Conservation (phyloP, 1,284 basidiomycete species). For the Trametes polyzona region DNA sequence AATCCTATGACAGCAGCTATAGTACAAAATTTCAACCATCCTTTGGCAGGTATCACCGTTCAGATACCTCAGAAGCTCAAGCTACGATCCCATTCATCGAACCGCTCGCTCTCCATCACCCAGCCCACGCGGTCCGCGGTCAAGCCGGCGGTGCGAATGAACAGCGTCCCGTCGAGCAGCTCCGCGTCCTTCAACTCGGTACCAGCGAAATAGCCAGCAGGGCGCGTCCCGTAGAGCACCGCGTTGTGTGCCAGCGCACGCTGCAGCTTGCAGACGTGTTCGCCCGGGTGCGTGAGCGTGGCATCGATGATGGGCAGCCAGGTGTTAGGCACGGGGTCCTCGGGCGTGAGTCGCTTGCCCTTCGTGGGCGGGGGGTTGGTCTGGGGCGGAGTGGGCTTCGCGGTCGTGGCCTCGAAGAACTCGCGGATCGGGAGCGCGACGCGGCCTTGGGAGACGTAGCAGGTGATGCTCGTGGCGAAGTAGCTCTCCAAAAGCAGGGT, state of each 20-base stretch:
- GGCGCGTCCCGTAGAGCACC: constrained; percentile 47
- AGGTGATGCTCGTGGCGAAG: constrained; percentile 39
- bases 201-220: constrained; percentile 37
- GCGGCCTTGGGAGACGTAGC: constrained; percentile 44
- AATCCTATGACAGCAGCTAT: neutral
- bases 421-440: constrained; percentile 38
- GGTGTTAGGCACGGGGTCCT: constrained; percentile 43
- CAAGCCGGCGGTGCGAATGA: constrained; percentile 55
- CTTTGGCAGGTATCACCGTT: neutral
- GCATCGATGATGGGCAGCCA: constrained; percentile 58
- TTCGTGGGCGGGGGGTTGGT: constrained; percentile 34
- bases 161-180: constrained; percentile 62
- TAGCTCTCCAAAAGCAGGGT: constrained; percentile 42
- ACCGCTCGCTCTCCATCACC: constrained; percentile 48
- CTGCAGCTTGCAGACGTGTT: constrained; percentile 63
- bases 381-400: constrained; percentile 17
- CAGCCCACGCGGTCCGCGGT: constrained; percentile 54
- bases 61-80: neutral
- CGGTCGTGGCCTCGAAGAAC: constrained; percentile 39
- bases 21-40: neutral
- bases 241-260: constrained; percentile 58
- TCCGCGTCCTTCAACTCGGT: constrained; percentile 47
- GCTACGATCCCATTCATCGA: constrained; percentile 25
- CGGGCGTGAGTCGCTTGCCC: constrained; percentile 38
- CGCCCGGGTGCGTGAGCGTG: constrained; percentile 56